A percentile compares a stretch with the other conserved stretches of the same genome.
Evolutionary conservation across 2,329 filamentous ascomycete species (phyloP).

Genomic region (Aspergillus sp.): DNA sequence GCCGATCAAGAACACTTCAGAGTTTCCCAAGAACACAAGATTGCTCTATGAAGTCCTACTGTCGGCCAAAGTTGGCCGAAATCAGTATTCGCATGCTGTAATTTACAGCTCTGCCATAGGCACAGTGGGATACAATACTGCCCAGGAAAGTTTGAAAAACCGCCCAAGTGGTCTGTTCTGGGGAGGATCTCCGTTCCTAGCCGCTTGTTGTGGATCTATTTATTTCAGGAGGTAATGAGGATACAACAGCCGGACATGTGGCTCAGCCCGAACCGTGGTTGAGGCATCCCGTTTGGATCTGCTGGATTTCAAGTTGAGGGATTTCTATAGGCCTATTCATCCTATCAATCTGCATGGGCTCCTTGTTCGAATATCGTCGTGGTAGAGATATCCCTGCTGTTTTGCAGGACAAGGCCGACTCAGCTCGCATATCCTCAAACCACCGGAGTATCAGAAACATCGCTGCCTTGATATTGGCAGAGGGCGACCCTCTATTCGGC

Average conservation of each 20-base stretch:
- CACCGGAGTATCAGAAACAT: background rate
- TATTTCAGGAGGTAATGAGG: constrained; percentile 8
- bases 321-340: background rate
- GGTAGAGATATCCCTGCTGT: background rate
- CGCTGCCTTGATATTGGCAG: background rate
- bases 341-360: background rate
- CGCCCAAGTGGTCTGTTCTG: background rate
- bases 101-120: background rate
- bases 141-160: background rate
- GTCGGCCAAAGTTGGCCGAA: background rate
- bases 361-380: background rate
- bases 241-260: constrained; percentile 4
- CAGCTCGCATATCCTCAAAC: background rate
- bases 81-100: background rate
- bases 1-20: background rate
- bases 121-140: background rate
- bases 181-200: constrained; percentile 7
- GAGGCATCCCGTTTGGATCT: background rate
- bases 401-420: background rate
- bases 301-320: background rate
- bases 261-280: background rate
- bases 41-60: background rate
- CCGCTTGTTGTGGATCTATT: constrained; percentile 7
- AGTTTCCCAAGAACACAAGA: background rate
- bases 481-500: background rate